A percentile compares a stretch with the other conserved stretches of the same genome.
These are phyloP conservation scores for Pythium periplocum DNA, from an alignment of 352 stramenopile species.

Conservation along the genomic window DNA sequence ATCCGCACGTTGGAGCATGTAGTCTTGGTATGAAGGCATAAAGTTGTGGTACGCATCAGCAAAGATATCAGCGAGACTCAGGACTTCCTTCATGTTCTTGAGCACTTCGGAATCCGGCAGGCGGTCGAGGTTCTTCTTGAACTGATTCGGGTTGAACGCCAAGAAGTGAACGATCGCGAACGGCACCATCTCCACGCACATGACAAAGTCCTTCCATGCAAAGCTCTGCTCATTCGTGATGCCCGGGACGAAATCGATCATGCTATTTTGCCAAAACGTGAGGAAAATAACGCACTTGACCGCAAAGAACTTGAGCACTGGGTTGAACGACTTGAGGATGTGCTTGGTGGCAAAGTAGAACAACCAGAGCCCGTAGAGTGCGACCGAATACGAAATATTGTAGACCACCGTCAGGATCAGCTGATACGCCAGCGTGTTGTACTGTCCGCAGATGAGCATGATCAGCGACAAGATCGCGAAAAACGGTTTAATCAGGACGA, in stretches of 20 bases:
- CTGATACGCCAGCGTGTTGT: conserved; percentile 78
- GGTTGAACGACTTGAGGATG: conserved; percentile 78
- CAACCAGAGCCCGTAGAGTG: conserved; percentile 87
- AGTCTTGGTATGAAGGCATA: conserved; percentile 81
- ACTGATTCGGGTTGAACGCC: conserved; percentile 80
- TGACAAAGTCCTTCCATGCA: conserved; percentile 88
- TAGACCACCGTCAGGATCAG: conserved; percentile 83
- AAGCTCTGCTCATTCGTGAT: conserved; percentile 84
- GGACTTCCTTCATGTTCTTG: conserved; percentile 87
- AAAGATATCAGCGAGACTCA: conserved; percentile 74
- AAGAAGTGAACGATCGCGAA: conserved; percentile 74
- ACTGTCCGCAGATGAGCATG: conserved; percentile 71
- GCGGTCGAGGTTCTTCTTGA: conserved; percentile 71
- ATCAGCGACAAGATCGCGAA: conserved; percentile 84
- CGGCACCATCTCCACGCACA: conserved; percentile 87
- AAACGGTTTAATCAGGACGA: conserved; percentile 89
- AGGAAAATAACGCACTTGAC: conserved; percentile 92
- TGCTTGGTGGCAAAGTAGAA: conserved; percentile 90
- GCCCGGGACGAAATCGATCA: conserved; percentile 82
- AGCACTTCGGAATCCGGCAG: conserved; percentile 77
- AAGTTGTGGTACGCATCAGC: conserved; percentile 86
- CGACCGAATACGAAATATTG: conserved; percentile 88
- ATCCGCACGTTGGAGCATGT: conserved; percentile 75
- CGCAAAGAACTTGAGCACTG: conserved; percentile 91
- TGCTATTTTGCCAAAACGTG: conserved; percentile 88